Evolutionary conservation across 2,329 filamentous ascomycete genomes (phyloP).

Genomic region (Aureobasidium lini): DNA sequence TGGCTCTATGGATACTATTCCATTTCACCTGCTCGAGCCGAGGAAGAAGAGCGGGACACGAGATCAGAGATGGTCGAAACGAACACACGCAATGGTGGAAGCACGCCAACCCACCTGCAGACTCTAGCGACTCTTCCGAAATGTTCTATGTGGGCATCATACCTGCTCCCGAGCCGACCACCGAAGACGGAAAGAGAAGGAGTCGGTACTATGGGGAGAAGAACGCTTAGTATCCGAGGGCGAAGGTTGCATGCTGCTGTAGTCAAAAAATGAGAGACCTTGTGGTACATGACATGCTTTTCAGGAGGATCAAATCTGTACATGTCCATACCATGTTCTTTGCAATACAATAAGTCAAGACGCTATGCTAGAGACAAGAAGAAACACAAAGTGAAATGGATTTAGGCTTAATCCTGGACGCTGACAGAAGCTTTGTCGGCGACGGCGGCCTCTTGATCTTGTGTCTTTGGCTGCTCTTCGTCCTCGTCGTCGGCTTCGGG

Average conservation of each 20-base stretch:
- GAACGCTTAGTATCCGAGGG: not conserved
- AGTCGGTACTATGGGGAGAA: not conserved
- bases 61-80: slow-evolving; percentile 9
- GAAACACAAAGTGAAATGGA: not conserved
- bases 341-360: not conserved
- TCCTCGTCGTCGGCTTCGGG: slow-evolving; percentile 22
- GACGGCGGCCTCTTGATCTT: slow-evolving; percentile 23
- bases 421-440: slow-evolving; percentile 28
- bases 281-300: not conserved
- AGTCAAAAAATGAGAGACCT: not conserved
- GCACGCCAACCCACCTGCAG: slow-evolving; percentile 6
- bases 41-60: slow-evolving; percentile 8
- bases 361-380: not conserved
- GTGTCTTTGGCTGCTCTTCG: slow-evolving; percentile 17
- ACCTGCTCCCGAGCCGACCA: not conserved
- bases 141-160: not conserved
- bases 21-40: slow-evolving; percentile 14
- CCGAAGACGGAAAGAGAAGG: not conserved
- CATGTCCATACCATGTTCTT: not conserved
- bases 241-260: not conserved
- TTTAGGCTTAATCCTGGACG: slow-evolving; percentile 27
- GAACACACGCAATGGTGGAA: slow-evolving; percentile 14
- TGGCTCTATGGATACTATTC: slow-evolving; percentile 14
- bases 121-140: not conserved
- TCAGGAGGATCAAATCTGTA: not conserved